Evolutionary conservation across 2,329 filamentous ascomycete species (phyloP).

Genomic region (Aspergillus fumigatiaffinis): DNA sequence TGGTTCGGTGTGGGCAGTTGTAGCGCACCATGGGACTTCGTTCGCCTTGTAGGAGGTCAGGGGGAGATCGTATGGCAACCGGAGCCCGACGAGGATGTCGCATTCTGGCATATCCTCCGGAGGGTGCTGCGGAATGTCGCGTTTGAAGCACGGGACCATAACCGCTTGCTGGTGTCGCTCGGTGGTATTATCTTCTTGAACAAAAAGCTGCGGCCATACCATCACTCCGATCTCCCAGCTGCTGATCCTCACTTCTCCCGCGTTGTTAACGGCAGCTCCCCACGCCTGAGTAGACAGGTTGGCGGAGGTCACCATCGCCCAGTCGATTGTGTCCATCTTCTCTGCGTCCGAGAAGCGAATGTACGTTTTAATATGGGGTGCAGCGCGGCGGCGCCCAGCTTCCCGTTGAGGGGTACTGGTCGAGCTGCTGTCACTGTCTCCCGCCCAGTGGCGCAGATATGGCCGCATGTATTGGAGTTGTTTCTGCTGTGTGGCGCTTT

Average conservation of each 20-base stretch:
- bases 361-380: conserved; percentile 89
- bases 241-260: conserved; percentile 64
- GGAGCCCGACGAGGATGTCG: conserved; percentile 58
- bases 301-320: conserved; percentile 86
- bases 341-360: conserved; percentile 55
- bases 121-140: conserved; percentile 45
- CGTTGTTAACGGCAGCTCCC: conserved; percentile 61
- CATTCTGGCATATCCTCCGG: conserved; percentile 12
- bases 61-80: conserved; percentile 81
- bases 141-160: conserved; percentile 68
- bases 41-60: conserved; percentile 59
- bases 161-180: conserved; percentile 24
- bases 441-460: conserved; percentile 71
- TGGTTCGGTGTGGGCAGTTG: conserved; percentile 49
- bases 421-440: conserved; percentile 41
- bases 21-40: conserved; percentile 76
- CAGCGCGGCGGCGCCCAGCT: conserved; percentile 63
- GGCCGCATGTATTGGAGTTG: conserved; percentile 71
- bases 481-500: conserved; percentile 65
- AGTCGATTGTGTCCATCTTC: conserved; percentile 58
- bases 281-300: conserved; percentile 87
- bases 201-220: conserved; percentile 66
- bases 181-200: conserved; percentile 10
- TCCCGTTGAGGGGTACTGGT: conserved; percentile 30
- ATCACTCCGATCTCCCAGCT: conserved; percentile 83